Conservation (phyloP, 2,329 filamentous ascomycete genomes). For the Talaromyces marneffei region DNA sequence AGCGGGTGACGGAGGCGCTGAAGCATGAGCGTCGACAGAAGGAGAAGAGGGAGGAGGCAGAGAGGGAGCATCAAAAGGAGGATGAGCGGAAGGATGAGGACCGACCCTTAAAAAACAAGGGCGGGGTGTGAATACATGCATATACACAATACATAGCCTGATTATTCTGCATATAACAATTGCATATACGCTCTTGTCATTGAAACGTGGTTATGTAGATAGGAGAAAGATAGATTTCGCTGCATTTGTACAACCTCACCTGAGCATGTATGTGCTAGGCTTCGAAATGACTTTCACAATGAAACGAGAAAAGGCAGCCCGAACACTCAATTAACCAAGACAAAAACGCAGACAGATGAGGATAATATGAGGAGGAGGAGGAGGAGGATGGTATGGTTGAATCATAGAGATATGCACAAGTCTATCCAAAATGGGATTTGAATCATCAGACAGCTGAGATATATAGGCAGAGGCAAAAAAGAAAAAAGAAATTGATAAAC, state of each 20-base stretch:
- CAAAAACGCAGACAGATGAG: conserved; percentile 7
- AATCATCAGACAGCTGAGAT: conserved; percentile 5
- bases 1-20: conserved; percentile 50
- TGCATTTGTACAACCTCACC: conserved; percentile 5
- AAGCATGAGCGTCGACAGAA: conserved; percentile 44
- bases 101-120: neutral
- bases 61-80: conserved; percentile 4
- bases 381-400: neutral
- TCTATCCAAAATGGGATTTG: conserved; percentile 18
- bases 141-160: neutral
- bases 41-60: conserved; percentile 31
- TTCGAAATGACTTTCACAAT: neutral
- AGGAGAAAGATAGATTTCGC: neutral
- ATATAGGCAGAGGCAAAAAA: conserved; percentile 15
- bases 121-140: neutral
- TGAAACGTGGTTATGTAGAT: too few species aligned
- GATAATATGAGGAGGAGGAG: neutral
- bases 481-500: conserved; percentile 11
- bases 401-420: conserved; percentile 17
- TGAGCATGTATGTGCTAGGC: conserved; percentile 20
- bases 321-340: neutral
- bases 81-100: neutral
- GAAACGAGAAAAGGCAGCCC: neutral
- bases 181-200: too few species aligned
- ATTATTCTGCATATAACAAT: neutral